Base-by-base conservation (phyloP, 768 basidiomycete genomes). In the Rubroboletus pulcherrimus region DNA sequence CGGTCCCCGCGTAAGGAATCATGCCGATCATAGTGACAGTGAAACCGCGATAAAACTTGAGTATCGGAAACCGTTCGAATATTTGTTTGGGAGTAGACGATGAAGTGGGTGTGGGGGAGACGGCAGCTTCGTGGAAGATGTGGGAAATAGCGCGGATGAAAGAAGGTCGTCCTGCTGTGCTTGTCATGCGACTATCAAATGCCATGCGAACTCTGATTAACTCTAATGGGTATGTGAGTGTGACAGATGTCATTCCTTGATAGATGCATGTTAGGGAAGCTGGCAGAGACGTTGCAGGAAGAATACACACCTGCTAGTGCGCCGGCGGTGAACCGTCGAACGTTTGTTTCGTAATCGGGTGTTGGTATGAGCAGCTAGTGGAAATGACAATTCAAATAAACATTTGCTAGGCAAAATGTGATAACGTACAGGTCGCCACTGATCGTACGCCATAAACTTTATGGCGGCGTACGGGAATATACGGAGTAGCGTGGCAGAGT, bases 31-130 rank as follows among this genome's bases (percentile, higher is more conserved):
- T 72, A 21, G 94, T 94, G 30, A 97, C 93, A 7, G 86, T 86
- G 74, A 98, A 98, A n/a, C 97, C 96, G 21, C 97, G 90, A 69
- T 98, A 99, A 74, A 98, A 93, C 65, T 95, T 91, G 53, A 94
- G 79, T 50, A 92, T 68, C 15, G 90, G 89, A 63, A 89, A 83
- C 12, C 81, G 80, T 42, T 81, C 73, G 63, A 94, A 80, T 52
- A 65, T 21, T 66, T 65, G 56, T 65, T 67, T 56, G 63, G 65
- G 59, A 45, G 66, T 33, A 11, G 63, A 4, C 24, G 51, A 15
- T 9, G 69, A 53, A 9, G 44, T 33, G 44, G 67, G 57, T 15
- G 63, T 41, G 9, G 64, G 11, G 3, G 75, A 54, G 7, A 62
- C 33, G 7, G 81, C 66, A 29, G 78, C 77, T 76, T 95, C 92